Percentiles rank a stretch among this genome's conserved stretches.
Conservation (phyloP, 306 rosid species). For the Quercus rubra region DNA sequence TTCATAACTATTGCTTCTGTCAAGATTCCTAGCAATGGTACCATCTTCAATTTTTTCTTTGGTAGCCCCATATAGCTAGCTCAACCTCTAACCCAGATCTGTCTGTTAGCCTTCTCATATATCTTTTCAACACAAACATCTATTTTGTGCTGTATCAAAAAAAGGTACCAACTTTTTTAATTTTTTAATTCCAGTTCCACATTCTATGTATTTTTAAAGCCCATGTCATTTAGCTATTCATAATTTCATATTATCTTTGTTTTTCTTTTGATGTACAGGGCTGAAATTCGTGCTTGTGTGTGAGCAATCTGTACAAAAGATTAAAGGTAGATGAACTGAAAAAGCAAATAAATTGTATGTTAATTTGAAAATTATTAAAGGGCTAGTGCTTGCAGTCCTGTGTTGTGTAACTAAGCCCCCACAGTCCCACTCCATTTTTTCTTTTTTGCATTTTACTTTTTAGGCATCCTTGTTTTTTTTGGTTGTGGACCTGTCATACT, state of each 20-base stretch:
- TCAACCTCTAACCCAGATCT: background rate
- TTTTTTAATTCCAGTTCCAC: no score
- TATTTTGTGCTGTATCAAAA: background rate
- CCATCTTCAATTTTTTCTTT: background rate
- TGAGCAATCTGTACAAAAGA: background rate
- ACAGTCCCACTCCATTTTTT: no score
- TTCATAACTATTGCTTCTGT: background rate
- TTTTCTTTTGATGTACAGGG: background rate
- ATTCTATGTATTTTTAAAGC: background rate
- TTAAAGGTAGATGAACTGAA: background rate
- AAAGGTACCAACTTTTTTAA: no score
- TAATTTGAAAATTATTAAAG: background rate
- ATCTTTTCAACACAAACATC: background rate
- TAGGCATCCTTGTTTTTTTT: no score
- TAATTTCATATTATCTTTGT: background rate
- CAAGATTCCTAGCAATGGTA: background rate
- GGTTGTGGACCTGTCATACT: no score
- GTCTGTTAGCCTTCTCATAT: background rate
- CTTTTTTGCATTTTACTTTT: no score
- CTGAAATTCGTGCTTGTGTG: background rate
- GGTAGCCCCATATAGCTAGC: background rate
- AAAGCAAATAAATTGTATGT: background rate
- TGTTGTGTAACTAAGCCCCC: background rate
- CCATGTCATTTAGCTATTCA: no score
- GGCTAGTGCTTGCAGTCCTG: background rate